Evolutionary conservation across 495 filamentous ascomycete species (phyloP), one percentile per base, ranked within the genome.

Genomic region (Aspergillus bertholletiae): DNA sequence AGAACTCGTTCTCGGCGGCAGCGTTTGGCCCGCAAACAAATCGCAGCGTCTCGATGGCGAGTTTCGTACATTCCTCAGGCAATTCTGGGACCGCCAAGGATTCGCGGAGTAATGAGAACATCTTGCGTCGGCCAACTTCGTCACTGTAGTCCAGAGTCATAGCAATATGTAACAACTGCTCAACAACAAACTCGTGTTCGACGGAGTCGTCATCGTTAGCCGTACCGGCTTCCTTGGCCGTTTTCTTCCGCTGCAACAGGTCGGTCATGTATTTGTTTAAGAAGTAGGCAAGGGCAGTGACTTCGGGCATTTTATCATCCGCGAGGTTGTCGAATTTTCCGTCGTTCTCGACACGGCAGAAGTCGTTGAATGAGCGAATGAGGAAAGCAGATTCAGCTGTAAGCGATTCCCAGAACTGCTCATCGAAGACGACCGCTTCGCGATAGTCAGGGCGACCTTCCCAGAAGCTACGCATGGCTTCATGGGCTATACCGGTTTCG

Each of bases 391-490:
- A 87, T 66, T 97, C 94, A 28, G 89, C 86, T 1, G 82, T 90
- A 17, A 97, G 76, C 6, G 81, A 83, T 55, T 96, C 86, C 88
- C 92, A 99, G 75, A 90, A 99, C 7, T 72, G 72, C 61, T 96
- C 88, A 46, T 91, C 85, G 54, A 99, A 96, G 20, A 76, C 72
- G 48, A 97, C 77, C 15, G 80, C 84, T 30, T 94, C 89, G 5
- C 89, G 77, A 65, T 97, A 96, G 65, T 99, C 94, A 2, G 89
- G 87, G 22, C 94, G 84, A 27, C 92, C 90, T 61, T 91, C 87
- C 94, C 94, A 99, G 75, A 99, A 97, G 46, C 89, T 87, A 55
- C 82, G 85, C 89, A 99, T 93, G 3, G 95, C 94, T 60, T 96
- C 89, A 20, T 91, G 80, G 1, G 89, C 92, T 35, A 97, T 89